Evolutionary conservation across 2,329 filamentous ascomycete species (phyloP).

Genomic region (Beauveria scarabaeidicola): DNA sequence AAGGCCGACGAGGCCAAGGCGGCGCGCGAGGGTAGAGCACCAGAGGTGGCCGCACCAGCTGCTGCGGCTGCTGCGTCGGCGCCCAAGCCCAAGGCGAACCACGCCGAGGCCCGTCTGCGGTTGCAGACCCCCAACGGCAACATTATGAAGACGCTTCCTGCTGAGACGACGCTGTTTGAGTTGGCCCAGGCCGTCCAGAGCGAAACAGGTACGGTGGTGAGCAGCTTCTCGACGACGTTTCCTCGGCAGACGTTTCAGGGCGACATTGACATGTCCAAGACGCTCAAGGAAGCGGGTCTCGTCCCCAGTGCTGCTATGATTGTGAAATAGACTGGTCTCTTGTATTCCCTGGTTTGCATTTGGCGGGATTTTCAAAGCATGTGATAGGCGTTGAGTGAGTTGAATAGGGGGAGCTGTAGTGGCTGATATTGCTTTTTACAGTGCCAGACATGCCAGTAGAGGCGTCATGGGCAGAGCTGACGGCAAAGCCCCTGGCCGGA

Average conservation of each 20-base stretch:
- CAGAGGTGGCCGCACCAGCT: constrained; percentile 33
- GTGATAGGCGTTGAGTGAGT: not conserved
- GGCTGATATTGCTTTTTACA: not conserved
- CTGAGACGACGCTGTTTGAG: constrained; percentile 88
- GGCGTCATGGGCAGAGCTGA: not conserved
- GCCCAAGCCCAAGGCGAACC: constrained; percentile 57
- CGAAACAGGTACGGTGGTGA: constrained; percentile 63
- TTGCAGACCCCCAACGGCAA: constrained; percentile 68
- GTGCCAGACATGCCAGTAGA: not conserved
- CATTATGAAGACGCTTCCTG: constrained; percentile 78
- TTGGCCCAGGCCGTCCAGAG: constrained; percentile 67
- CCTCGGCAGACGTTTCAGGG: constrained; percentile 72
- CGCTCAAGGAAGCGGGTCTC: constrained; percentile 83
- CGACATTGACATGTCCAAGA: constrained; percentile 71
- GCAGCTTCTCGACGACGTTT: constrained; percentile 77
- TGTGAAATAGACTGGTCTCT: constrained; percentile 41
- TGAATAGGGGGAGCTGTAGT: not conserved
- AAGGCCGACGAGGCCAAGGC: constrained; percentile 84
- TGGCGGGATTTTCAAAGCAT: not conserved
- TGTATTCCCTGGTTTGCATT: not conserved
- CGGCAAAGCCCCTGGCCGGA: too few relatives aligned
- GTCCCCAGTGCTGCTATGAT: constrained; percentile 87
- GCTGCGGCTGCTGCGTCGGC: constrained; percentile 36
- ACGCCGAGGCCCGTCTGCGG: constrained; percentile 73
- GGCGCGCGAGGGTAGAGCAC: constrained; percentile 64